Evolutionary conservation across 768 basidiomycete genomes (phyloP).

Genomic region (Favolaschia claudopus): DNA sequence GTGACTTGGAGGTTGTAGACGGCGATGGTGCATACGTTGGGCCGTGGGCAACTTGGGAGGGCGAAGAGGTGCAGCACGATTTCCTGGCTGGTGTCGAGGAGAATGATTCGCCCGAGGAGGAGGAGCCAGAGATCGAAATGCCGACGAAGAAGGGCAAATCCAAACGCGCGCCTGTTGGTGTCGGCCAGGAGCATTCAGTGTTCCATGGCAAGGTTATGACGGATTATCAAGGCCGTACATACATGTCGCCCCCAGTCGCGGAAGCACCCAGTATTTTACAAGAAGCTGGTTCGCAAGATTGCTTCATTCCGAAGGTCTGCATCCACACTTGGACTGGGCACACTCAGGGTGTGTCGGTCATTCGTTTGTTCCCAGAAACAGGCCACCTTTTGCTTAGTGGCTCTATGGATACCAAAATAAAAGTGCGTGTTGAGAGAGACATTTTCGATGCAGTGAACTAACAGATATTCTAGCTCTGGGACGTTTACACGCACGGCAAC

Average conservation of each 20-base stretch:
- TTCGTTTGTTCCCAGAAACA: constrained; percentile 90
- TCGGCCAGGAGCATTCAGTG: constrained; percentile 85
- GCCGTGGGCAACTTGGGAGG: constrained; percentile 94
- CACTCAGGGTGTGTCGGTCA: constrained; percentile 93
- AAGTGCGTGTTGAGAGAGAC: constrained; percentile 58
- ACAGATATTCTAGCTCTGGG: constrained; percentile 80
- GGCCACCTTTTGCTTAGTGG: constrained; percentile 94
- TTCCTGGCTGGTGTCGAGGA: constrained; percentile 73
- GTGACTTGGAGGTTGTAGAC: constrained; percentile 85
- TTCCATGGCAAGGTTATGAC: constrained; percentile 98
- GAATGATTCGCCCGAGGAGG: constrained; percentile 67
- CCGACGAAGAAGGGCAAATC: constrained; percentile 78
- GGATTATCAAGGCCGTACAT: constrained; percentile 98
- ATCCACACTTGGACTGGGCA: constrained; percentile 99
- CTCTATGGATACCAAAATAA: constrained; percentile 99
- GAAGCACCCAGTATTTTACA: constrained; percentile 85
- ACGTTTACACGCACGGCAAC: constrained; percentile 95
- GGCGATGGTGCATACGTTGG: constrained; percentile 92
- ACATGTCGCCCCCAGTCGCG: constrained; percentile 92
- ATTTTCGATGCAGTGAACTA: neutral
- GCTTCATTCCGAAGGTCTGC: constrained; percentile 94
- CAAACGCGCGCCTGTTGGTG: constrained; percentile 72
- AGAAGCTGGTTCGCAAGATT: constrained; percentile 86
- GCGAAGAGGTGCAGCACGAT: constrained; percentile 71
- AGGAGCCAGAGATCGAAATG: constrained; percentile 64